These are phyloP conservation scores for Boletus pseudo-olivaceus DNA, from an alignment of 768 basidiomycete species.

Conservation along the genomic window DNA sequence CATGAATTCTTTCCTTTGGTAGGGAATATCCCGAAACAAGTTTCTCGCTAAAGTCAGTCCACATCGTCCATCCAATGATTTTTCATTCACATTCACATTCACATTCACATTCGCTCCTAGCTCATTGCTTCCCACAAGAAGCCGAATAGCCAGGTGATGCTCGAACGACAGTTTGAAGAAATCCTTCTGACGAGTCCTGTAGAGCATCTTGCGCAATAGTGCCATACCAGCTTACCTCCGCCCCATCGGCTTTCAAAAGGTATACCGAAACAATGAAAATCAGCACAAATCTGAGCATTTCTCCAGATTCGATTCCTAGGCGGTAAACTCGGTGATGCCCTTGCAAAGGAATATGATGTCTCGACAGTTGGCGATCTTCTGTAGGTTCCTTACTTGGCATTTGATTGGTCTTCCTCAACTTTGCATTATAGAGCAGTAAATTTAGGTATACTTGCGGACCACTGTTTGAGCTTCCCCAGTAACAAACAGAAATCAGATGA, in stretches of 20 bases:
- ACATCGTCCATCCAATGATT: background rate
- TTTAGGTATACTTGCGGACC: conserved; percentile 43
- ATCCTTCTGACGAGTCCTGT: conserved; percentile 5
- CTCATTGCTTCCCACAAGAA: conserved; percentile 91
- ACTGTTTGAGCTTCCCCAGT: background rate
- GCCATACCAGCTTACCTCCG: conserved; percentile 83
- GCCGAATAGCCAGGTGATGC: conserved; percentile 72
- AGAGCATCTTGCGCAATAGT: conserved; percentile 81
- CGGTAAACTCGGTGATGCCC: conserved; percentile 86
- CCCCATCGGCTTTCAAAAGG: conserved; percentile 88
- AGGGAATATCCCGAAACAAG: conserved; percentile 93
- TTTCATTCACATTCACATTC: conserved; percentile 5
- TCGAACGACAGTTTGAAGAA: background rate
- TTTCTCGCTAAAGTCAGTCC: conserved; percentile 82
- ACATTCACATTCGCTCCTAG: conserved; percentile 36
- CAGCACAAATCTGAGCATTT: background rate
- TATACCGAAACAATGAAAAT: conserved; percentile 20
- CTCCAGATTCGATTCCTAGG: conserved; percentile 87
- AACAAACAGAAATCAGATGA: conserved; percentile 47
- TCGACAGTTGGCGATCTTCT: conserved; percentile 88
- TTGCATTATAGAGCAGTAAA: conserved; percentile 44
- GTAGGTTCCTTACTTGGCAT: conserved; percentile 43
- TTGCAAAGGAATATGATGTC: conserved; percentile 85
- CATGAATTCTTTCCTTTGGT: background rate
- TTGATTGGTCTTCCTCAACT: conserved; percentile 2